Evolutionary conservation across 495 filamentous ascomycete species (phyloP).

Genomic region (Podospora pseudopauciseta): DNA sequence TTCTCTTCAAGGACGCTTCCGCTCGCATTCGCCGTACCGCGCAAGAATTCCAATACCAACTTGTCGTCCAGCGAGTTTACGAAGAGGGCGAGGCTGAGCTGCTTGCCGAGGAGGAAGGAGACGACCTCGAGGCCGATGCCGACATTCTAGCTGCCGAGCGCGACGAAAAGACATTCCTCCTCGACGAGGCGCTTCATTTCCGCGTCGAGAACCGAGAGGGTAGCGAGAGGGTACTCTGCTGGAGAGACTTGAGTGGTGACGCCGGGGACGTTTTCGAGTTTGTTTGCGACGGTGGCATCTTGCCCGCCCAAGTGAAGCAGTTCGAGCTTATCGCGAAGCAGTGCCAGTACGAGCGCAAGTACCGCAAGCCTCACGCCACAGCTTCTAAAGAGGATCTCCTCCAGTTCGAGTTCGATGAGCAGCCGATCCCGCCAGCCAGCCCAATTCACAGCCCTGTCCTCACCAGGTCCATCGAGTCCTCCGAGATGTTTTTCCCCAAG

Average conservation of each 20-base stretch:
- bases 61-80: constrained; percentile 92
- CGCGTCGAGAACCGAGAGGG: constrained; percentile 74
- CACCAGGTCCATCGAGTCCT: constrained; percentile 44
- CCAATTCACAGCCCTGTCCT: constrained; percentile 64
- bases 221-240: constrained; percentile 79
- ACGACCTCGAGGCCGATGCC: constrained; percentile 67
- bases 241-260: constrained; percentile 93
- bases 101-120: constrained; percentile 75
- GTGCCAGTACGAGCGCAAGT: constrained; percentile 97
- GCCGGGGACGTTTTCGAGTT: constrained; percentile 93
- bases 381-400: constrained; percentile 78
- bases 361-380: constrained; percentile 68
- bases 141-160: constrained; percentile 66
- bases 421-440: constrained; percentile 78
- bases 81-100: constrained; percentile 95
- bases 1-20: constrained; percentile 96
- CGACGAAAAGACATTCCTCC: constrained; percentile 94
- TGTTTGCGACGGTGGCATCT: constrained; percentile 75
- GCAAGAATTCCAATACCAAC: constrained; percentile 93
- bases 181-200: constrained; percentile 88
- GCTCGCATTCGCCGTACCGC: constrained; percentile 88
- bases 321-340: constrained; percentile 83
- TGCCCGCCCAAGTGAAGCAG: constrained; percentile 64
- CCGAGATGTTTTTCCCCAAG: constrained; percentile 44
- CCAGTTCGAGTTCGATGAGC: constrained; percentile 74